phyloP scores from a whole-genome alignment of 148 eudicot species.

The Rhododendron williamsianum region DNA sequence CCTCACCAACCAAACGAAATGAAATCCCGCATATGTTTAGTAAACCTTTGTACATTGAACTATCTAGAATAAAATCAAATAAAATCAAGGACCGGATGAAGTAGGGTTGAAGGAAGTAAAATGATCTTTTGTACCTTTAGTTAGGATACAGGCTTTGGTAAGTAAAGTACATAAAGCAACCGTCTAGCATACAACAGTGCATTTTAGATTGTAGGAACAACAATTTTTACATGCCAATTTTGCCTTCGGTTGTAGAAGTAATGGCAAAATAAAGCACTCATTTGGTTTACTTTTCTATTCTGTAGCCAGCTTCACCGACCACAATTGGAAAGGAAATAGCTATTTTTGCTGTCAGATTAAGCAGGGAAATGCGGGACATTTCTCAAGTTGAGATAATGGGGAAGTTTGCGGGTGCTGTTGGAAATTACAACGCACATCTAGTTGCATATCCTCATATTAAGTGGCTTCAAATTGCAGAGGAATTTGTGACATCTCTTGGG shows the following conservation, averaged over 20 bases:
- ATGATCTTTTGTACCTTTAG: background rate
- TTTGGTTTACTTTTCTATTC: background rate
- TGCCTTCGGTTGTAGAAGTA: background rate
- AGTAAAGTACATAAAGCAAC: background rate
- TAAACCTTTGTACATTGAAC: background rate
- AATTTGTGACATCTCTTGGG: conserved; percentile 81
- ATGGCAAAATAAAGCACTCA: background rate
- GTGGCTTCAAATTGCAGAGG: conserved; percentile 78
- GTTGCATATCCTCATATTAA: conserved; percentile 77
- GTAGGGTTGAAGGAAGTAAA: background rate
- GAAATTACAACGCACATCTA: conserved; percentile 91
- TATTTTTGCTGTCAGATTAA: conserved; percentile 68
- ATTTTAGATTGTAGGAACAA: background rate
- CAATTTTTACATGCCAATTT: background rate
- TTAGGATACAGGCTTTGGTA: background rate
- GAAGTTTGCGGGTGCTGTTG: conserved; percentile 96
- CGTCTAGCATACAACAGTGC: background rate
- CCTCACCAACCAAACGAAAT: background rate
- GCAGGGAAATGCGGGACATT: conserved; percentile 52
- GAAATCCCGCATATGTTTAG: background rate
- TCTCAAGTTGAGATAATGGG: conserved; percentile 68
- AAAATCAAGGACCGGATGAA: background rate
- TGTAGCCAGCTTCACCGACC: conserved; percentile 97
- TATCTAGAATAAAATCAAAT: background rate
- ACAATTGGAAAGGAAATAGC: conserved; percentile 92